Conservation (phyloP, 768 basidiomycete species). For the Plicaturopsis crispa region DNA sequence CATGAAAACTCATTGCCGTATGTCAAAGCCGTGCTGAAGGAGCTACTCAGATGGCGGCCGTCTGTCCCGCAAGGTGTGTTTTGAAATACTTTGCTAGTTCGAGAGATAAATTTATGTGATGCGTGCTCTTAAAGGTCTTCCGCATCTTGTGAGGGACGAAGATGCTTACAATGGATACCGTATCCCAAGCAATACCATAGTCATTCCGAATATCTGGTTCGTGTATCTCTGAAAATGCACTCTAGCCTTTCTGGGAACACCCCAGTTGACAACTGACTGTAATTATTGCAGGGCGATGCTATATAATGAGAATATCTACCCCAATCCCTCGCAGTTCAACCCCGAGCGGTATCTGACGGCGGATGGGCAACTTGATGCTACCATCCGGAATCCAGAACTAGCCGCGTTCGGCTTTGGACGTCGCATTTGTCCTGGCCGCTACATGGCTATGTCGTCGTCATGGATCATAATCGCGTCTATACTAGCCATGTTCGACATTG, state of each 20-base stretch:
- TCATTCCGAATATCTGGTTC: constrained; percentile 20
- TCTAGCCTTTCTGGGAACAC: background rate
- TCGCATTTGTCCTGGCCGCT: constrained; percentile 26
- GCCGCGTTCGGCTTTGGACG: constrained; percentile 18
- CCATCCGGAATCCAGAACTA: constrained; percentile 17
- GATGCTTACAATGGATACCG: constrained; percentile 27
- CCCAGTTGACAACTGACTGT: background rate
- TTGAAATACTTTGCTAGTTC: background rate
- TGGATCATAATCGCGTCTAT: constrained; percentile 13
- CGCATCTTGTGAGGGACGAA: constrained; percentile 21
- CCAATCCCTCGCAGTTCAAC: constrained; percentile 15
- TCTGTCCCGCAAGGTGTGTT: background rate
- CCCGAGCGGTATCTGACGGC: constrained; percentile 19
- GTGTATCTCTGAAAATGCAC: background rate
- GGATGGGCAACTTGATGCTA: constrained; percentile 6
- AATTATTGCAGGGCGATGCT: constrained; percentile 15
- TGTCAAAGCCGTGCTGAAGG: constrained; percentile 21
- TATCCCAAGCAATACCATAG: constrained; percentile 22
- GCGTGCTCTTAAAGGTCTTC: constrained; percentile 12
- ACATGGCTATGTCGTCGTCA: constrained; percentile 15
- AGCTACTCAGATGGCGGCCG: constrained; percentile 5
- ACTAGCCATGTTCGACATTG: constrained; percentile 11
- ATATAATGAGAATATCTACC: constrained; percentile 14
- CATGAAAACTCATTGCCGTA: constrained; percentile 20
- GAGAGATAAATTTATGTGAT: background rate